Evolutionary conservation across 2,329 filamentous ascomycete species (phyloP).

Genomic region (Aulographum hederae): DNA sequence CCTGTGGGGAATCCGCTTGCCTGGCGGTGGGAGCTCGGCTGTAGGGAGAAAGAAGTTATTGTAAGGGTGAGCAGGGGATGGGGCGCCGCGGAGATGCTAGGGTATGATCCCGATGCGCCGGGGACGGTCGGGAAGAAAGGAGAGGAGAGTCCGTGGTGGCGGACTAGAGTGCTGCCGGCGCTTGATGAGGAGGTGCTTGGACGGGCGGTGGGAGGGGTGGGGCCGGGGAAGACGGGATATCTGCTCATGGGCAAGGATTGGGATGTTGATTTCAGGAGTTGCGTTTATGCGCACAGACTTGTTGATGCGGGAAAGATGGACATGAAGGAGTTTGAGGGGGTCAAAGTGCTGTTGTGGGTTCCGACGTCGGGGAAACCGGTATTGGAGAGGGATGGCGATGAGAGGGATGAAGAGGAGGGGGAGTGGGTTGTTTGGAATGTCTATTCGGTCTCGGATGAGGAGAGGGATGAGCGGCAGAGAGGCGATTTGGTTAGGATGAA

Average conservation of each 20-base stretch:
- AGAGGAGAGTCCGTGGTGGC: conserved; percentile 35
- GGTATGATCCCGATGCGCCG: too few relatives aligned
- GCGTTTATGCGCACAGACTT: conserved; percentile 55
- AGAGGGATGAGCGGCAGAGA: conserved; percentile 8
- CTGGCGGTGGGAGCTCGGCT: conserved; percentile 63
- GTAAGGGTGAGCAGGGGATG: conserved; percentile 61
- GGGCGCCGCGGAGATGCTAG: conserved; percentile 39
- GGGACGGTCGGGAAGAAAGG: too few relatives aligned
- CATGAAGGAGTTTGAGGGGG: conserved; percentile 50
- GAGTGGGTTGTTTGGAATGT: conserved; percentile 56
- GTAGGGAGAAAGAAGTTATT: conserved; percentile 62
- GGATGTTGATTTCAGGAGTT: conserved; percentile 71
- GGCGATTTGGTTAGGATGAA: conserved; percentile 12
- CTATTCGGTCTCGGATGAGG: conserved; percentile 20
- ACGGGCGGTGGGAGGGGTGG: too few relatives aligned
- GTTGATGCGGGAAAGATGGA: conserved; percentile 42
- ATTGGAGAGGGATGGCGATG: conserved; percentile 33
- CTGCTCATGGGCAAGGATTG: conserved; percentile 70
- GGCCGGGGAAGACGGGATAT: conserved; percentile 71
- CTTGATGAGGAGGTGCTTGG: conserved; percentile 48
- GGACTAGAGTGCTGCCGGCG: conserved; percentile 46
- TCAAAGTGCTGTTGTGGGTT: conserved; percentile 12
- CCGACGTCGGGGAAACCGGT: too few relatives aligned
- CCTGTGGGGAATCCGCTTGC: conserved; percentile 42
- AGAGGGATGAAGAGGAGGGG: conserved; percentile 21